Evolutionary conservation across 2,329 filamentous ascomycete genomes (phyloP), one percentile per base, ranked within the genome.

Genomic region (Aureobasidium pullulans): DNA sequence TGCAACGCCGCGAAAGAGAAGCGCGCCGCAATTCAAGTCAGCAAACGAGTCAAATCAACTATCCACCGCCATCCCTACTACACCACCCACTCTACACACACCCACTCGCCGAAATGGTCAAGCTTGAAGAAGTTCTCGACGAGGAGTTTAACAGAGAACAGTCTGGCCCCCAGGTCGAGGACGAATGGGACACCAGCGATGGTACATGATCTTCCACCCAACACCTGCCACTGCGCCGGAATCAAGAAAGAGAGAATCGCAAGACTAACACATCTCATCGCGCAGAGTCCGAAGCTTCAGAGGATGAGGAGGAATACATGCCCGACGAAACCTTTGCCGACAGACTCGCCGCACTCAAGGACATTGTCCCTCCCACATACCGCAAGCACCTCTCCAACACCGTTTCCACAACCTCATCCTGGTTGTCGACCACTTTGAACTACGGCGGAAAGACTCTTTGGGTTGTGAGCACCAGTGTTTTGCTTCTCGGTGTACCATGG

Each of bases 121-220:
- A 93, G 77, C 89, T 97, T 72, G 89, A 90, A 73, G 93, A 97
- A 81, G 93, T 97, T 71, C 87, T 95, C 73, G 93, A 97, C 74
- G 92, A 96, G 82, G 89, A 95, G 77, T 96, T 96, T 81, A 81
- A 87, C 77, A 79, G 84, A 74, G 78, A 82, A 67, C 86, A 88
- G 75, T 77, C 81, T 66, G 86, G 88, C 70, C 77, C 85, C 63
- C 79, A 80, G 62, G 86, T 91, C 66, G 87, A 94, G 44, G 82
- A 84, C 59, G 90, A 95, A 61, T 92, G 92, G 71, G 96, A 89
- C 80, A 94, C 89, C 66, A 93, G 96, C 74, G 93, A 89, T 64
- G 93, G 93, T 96, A 83, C 66, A 80, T 75, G 34, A 15, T 47
- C 39, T 16, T 42, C 6, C 39, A 54, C 29, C 28, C 7, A 39